Evolutionary conservation across 2,329 filamentous ascomycete genomes (phyloP).

Genomic region (Magnaporthiopsis rhizophila): DNA sequence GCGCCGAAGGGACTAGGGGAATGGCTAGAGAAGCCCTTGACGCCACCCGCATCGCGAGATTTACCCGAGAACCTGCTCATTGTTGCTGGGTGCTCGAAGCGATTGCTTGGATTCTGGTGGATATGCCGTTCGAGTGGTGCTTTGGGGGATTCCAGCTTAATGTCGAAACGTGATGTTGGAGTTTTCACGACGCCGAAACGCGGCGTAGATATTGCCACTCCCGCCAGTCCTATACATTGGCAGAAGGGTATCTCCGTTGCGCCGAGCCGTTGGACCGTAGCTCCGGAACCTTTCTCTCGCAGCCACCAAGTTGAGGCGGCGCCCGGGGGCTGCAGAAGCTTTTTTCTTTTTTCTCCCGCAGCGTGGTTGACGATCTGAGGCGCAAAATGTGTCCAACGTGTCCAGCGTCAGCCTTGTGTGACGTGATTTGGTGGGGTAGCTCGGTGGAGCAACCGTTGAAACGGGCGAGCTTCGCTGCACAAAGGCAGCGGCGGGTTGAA

Average conservation of each 20-base stretch:
- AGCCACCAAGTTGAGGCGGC: not conserved
- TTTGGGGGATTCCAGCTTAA: not conserved
- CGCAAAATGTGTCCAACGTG: not conserved
- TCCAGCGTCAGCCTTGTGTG: not conserved
- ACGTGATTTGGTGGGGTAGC: not conserved
- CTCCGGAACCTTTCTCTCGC: not conserved
- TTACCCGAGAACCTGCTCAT: slow-evolving; percentile 11
- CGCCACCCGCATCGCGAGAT: slow-evolving; percentile 9
- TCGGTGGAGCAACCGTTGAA: not conserved
- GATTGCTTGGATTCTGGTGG: not conserved
- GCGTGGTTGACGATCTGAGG: not conserved
- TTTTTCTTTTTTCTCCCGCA: not conserved
- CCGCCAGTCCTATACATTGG: not conserved
- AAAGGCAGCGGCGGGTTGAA: not conserved
- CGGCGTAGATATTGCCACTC: not conserved
- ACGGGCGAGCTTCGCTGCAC: not conserved
- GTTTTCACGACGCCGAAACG: not conserved
- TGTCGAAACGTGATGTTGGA: not conserved
- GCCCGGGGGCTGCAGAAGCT: not conserved
- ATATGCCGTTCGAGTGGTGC: too few species aligned
- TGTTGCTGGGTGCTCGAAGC: not conserved
- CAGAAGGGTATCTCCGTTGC: not conserved
- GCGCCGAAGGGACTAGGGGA: slow-evolving; percentile 27
- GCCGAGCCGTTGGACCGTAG: not conserved
- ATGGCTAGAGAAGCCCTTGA: slow-evolving; percentile 13